Base-by-base conservation (phyloP, 2,329 filamentous ascomycete species). In the Alternaria atra region DNA sequence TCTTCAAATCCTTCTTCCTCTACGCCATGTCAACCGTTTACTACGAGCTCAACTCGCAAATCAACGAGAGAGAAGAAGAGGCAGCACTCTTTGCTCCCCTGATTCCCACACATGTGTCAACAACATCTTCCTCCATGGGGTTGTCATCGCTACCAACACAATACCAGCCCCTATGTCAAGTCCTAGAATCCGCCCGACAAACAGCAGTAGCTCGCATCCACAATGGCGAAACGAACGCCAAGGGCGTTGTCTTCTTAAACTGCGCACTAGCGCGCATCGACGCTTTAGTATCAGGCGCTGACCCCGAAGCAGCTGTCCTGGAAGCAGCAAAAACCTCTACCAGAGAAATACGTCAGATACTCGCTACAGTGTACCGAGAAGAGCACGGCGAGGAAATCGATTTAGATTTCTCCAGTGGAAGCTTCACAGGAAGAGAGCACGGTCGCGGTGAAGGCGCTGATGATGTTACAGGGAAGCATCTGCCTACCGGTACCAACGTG, bases 171-270 rank as follows among this genome's bases (percentile, higher is more conserved):
- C 67, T 72, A 15, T 61, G 64, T 35, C 27, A 60, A 13, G 57
- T 64, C 6, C 48, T 72, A 0, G 46, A 61, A 9, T 52, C 47
- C 3, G 61, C 67, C 5, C 55, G 59, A 9, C 25, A 53, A 6
- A 69, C 30, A 13, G 51, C 64, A 12, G 35, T 62, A 6, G 43
- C 58, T 1, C 70, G 72, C 6, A 20, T 74, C 5, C 57, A 58
- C 9, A 65, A 65, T n/a, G 73, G 72, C 59, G 72, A 74, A 15
- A 68, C 66, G 10, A 74, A 74, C 37, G 63, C 63, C 5, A 76
- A 76, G 58, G 70, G 69, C 6, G 50, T 52, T 3, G 59, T 70
- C 6, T 73, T 71, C 48, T 29, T 70, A 4, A 46, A 43, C 6
- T 70, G 65, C 42, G 69, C 64, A 1, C 47, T 71, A 12, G 70